A percentile compares a stretch with the other conserved stretches of the same genome.
Evolutionary conservation across 1,284 basidiomycete species (phyloP).

Genomic region (Quambalaria eucalypti): DNA sequence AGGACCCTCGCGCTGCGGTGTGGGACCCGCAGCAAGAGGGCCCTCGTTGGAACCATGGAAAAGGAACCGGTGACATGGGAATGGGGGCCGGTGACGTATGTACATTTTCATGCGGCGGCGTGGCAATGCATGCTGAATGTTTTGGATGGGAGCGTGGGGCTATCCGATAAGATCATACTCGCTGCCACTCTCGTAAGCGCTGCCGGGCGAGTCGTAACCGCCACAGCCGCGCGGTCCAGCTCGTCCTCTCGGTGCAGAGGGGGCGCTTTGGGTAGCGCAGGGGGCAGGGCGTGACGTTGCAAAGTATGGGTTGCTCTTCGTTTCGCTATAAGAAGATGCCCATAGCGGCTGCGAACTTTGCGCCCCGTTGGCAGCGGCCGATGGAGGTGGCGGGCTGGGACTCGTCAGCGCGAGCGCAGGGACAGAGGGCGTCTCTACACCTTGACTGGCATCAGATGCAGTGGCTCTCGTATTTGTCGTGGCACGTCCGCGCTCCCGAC

Average conservation of each 20-base stretch:
- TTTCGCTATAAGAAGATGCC: too few relatives aligned
- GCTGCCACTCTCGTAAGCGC: constrained; percentile 40
- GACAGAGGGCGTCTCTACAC: not conserved
- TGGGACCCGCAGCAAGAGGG: too few relatives aligned
- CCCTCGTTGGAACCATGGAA: too few relatives aligned
- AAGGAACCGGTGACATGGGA: too few relatives aligned
- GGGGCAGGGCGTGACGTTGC: not conserved
- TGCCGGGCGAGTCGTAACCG: constrained; percentile 34
- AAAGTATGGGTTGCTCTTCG: too few relatives aligned
- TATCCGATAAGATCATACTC: constrained; percentile 35
- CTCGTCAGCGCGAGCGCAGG: constrained; percentile 4
- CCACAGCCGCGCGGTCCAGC: not conserved
- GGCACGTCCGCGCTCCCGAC: constrained; percentile 2
- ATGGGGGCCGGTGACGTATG: too few relatives aligned
- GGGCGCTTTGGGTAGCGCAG: not conserved
- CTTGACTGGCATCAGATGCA: not conserved
- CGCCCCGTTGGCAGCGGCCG: not conserved
- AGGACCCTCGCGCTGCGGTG: too few relatives aligned
- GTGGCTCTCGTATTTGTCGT: not conserved
- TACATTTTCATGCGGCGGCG: too few relatives aligned
- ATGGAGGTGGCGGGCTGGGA: constrained; percentile 4
- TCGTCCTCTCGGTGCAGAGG: not conserved
- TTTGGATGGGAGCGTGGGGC: too few relatives aligned
- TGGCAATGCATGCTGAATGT: too few relatives aligned
- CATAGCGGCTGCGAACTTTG: not conserved